Conservation (phyloP, 176 grass and related monocot genomes). For the Oryza rufipogon region DNA sequence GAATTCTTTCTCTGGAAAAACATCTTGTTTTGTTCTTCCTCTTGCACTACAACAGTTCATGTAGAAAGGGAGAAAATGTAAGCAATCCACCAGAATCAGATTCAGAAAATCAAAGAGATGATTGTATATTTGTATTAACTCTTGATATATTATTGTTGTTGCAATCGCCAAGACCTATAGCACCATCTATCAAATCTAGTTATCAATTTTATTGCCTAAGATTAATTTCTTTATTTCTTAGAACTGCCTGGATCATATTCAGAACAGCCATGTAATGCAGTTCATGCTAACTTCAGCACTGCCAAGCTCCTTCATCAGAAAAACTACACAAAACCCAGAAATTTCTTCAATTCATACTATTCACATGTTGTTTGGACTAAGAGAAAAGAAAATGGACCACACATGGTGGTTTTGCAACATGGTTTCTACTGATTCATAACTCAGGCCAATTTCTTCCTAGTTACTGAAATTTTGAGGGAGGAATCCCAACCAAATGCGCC, state of each 20-base stretch:
- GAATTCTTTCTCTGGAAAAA: slow-evolving; percentile 60
- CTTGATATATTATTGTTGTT: neutral
- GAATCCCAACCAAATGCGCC: neutral
- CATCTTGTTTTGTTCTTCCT: slow-evolving; percentile 31
- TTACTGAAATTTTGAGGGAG: neutral
- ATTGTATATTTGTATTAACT: neutral
- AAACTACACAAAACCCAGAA: no score
- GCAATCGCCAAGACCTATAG: neutral
- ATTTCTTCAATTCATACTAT: neutral
- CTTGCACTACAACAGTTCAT: slow-evolving; percentile 32
- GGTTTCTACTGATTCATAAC: neutral
- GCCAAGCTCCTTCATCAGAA: no score
- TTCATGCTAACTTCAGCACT: no score
- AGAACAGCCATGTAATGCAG: no score
- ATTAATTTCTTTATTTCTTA: no score
- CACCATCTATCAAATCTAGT: neutral
- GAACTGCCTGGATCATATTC: no score
- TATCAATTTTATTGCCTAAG: neutral
- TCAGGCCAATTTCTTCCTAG: neutral
- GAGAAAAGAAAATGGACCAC: neutral
- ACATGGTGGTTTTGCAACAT: slow-evolving; percentile 22
- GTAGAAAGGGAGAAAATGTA: slow-evolving; percentile 13
- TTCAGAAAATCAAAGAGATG: slow-evolving; percentile 12
- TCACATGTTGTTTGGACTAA: neutral
- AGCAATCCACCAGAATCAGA: neutral